phyloP scores from a whole-genome alignment of 2,329 filamentous ascomycete species.

The Ophiostoma pallidulum region DNA sequence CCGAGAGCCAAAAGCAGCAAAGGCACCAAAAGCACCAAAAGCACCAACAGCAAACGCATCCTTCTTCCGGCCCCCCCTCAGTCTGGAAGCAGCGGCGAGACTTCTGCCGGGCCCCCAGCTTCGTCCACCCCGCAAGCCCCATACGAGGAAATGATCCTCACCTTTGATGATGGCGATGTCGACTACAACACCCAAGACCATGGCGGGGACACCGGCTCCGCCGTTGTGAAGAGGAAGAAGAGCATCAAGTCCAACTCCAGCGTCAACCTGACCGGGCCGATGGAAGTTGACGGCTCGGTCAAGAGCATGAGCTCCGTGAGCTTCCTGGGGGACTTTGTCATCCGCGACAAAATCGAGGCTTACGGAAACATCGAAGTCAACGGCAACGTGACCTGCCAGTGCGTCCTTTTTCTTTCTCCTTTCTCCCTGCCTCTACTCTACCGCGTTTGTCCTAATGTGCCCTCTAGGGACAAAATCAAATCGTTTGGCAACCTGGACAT shows the following conservation, averaged over 20 bases:
- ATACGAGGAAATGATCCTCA: constrained; percentile 14
- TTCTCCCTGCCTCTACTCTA: neutral
- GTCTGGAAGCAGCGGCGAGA: neutral
- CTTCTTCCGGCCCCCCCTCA: constrained; percentile 6
- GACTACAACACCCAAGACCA: constrained; percentile 14
- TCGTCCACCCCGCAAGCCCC: constrained; percentile 7
- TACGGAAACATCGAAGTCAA: constrained; percentile 35
- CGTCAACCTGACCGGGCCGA: constrained; percentile 32
- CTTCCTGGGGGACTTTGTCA: constrained; percentile 34
- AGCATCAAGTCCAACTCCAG: constrained; percentile 34
- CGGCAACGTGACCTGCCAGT: constrained; percentile 36
- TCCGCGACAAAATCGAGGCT: constrained; percentile 37
- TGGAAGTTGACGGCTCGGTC: constrained; percentile 39
- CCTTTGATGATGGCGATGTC: constrained; percentile 12
- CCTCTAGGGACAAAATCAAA: constrained; percentile 32
- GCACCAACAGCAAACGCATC: neutral
- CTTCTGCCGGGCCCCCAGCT: neutral
- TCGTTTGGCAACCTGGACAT: constrained; percentile 38
- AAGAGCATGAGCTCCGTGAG: constrained; percentile 35
- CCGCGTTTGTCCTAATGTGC: neutral
- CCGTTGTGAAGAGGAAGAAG: constrained; percentile 24
- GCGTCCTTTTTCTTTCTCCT: constrained; percentile 16
- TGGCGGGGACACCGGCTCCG: neutral
- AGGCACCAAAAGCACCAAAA: too few species aligned
- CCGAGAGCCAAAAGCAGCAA: constrained; percentile 2